Evolutionary conservation across 805 yeast species (phyloP), one percentile per base, ranked within the genome.

Genomic region (Spathaspora arborariae): DNA sequence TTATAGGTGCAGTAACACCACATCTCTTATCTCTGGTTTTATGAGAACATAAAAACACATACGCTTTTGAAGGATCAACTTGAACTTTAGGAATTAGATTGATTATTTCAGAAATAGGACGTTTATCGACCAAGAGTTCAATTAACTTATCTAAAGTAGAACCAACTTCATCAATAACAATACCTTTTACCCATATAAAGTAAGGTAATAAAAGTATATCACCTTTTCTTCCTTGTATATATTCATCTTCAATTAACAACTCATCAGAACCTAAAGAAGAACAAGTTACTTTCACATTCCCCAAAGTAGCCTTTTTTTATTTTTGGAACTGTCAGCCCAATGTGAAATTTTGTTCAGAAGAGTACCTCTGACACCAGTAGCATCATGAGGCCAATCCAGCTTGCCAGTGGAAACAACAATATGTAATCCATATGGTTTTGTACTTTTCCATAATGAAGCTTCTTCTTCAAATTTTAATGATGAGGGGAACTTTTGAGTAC

Each of bases 1-100:
- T 77, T 33, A 88, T 77, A 11, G 97, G 97, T 0, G 98, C 98
- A 1, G 97, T 88, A 41, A 89, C 73, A 42, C 97, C 97, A 66
- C 99, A 92, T 51, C 92, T 74, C 63, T 89, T 91, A 62, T 92
- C 99, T 63, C 98, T 82, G 9, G 95, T 88, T 42, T 76, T 74
- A 65, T 92, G 99, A 0, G 97, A 91, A 58, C 99, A 92, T 44
- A 94, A 64, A 42, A 94, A 76, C 1, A 92, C 72, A 56, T 76
- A 79, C 1, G 85, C 63, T 38, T 63, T 62, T 48, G 58, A 55
- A 4, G 49, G 26, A 46, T 67, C 65, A 2, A 80, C 62, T 10
- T 52, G 39, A 44, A 67, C 66, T 15, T 65, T 43, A 10, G 51
- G 48, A 13, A 47, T 18, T 2, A 3, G 8, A 9, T 11, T 19